phyloP scores from a whole-genome alignment of 1,284 basidiomycete species.

The Apiotrichum porosum region DNA sequence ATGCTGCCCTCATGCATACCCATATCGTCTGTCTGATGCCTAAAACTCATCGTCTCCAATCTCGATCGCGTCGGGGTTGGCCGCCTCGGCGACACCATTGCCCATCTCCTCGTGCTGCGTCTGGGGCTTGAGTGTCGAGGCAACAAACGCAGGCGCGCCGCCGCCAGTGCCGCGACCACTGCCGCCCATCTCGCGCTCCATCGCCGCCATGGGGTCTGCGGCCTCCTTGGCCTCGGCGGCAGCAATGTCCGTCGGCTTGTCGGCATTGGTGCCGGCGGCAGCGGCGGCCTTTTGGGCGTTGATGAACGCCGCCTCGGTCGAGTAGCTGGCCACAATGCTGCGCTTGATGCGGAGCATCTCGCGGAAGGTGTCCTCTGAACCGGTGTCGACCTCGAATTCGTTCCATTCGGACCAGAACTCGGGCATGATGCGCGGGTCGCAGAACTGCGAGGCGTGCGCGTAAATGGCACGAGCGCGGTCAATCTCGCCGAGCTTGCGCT shows the following conservation, averaged over 20 bases:
- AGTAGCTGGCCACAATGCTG: slow-evolving; percentile 96
- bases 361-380: slow-evolving; percentile 96
- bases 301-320: slow-evolving; percentile 81
- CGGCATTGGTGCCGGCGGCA: slow-evolving; percentile 50
- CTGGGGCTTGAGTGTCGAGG: slow-evolving; percentile 51
- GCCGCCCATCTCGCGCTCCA: slow-evolving; percentile 60
- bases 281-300: slow-evolving; percentile 76
- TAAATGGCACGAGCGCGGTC: slow-evolving; percentile 95
- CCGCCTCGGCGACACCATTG: slow-evolving; percentile 21
- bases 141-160: slow-evolving; percentile 58
- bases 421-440: slow-evolving; percentile 83
- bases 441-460: slow-evolving; percentile 96
- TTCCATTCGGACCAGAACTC: slow-evolving; percentile 98
- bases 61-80: slow-evolving; percentile 47
- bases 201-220: slow-evolving; percentile 56
- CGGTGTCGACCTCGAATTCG: slow-evolving; percentile 90
- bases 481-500: slow-evolving; percentile 97
- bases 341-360: slow-evolving; percentile 98
- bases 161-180: slow-evolving; percentile 45
- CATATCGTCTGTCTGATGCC: neutral
- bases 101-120: slow-evolving; percentile 28
- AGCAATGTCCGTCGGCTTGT: slow-evolving; percentile 36
- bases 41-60: slow-evolving; percentile 47
- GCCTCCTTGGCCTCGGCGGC: slow-evolving; percentile 47
- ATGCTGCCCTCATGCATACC: neutral